Percentiles rank a stretch among this genome's conserved stretches.
Conservation (phyloP, 352 stramenopile genomes). For the Phytopythium delawarense region DNA sequence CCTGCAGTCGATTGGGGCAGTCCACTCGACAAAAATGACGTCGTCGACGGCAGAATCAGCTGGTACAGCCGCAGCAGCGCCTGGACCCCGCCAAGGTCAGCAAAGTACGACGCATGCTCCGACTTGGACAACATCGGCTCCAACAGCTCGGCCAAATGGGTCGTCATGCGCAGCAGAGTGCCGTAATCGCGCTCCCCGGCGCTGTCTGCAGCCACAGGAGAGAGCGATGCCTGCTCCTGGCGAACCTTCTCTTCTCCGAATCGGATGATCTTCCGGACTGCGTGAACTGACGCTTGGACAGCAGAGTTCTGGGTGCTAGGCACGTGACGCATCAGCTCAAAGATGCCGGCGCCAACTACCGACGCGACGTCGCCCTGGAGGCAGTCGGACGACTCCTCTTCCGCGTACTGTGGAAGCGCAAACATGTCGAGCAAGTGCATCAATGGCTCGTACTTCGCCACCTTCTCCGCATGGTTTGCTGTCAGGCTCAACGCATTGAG, state of each 20-base stretch:
- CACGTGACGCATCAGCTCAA: conserved; percentile 96
- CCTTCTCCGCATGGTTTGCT: conserved; percentile 86
- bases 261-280: conserved; percentile 89
- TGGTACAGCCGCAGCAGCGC: conserved; percentile 88
- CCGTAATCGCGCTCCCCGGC: conserved; percentile 15
- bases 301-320: conserved; percentile 80
- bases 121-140: conserved; percentile 94
- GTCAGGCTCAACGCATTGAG: conserved; percentile 93
- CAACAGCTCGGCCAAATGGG: conserved; percentile 89
- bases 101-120: conserved; percentile 91
- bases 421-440: conserved; percentile 91
- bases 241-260: conserved; percentile 56
- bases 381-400: conserved; percentile 78
- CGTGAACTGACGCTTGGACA: conserved; percentile 86
- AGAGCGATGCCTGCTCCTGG: conserved; percentile 6
- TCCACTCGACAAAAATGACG: conserved; percentile 68
- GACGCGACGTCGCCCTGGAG: conserved; percentile 92
- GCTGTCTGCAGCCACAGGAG: background rate
- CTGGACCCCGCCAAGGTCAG: conserved; percentile 86
- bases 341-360: conserved; percentile 91
- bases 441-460: conserved; percentile 89
- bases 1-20: conserved; percentile 16
- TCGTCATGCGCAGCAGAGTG: conserved; percentile 58
- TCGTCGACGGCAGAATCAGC: conserved; percentile 82
- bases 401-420: conserved; percentile 85